Evolutionary conservation across 441 rosid species (phyloP).

Genomic region (Populus hybrid): DNA sequence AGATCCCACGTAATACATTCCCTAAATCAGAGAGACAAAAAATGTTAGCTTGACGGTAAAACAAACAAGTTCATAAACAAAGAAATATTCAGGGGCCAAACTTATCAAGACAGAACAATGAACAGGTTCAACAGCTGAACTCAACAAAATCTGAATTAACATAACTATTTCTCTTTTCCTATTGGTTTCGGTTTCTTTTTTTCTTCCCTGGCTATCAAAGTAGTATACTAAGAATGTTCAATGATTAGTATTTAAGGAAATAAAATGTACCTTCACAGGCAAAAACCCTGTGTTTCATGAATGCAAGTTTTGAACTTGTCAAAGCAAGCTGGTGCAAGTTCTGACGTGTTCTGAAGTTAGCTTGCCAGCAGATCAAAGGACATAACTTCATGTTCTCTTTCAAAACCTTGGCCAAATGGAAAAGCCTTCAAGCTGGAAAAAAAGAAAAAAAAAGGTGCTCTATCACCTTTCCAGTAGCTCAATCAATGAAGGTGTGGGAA

Average conservation of each 20-base stretch:
- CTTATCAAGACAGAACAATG: background rate
- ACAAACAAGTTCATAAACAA: background rate
- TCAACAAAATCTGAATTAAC: background rate
- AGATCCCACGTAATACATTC: background rate
- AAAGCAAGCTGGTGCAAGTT: slow-evolving; percentile 9
- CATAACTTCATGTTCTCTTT: background rate
- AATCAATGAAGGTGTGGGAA: slow-evolving; percentile 31
- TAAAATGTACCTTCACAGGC: slow-evolving; percentile 13
- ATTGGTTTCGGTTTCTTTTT: background rate
- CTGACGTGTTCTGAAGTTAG: background rate
- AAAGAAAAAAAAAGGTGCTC: background rate
- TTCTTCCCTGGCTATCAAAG: background rate
- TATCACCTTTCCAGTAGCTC: slow-evolving; percentile 4
- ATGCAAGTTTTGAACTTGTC: background rate
- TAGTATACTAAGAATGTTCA: background rate
- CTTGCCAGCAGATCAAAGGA: background rate
- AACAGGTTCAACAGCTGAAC: slow-evolving; percentile 14
- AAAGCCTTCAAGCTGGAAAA: background rate
- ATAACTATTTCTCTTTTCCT: background rate
- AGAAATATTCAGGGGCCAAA: background rate
- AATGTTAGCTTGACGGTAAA: background rate
- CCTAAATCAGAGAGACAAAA: background rate
- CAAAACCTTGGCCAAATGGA: background rate
- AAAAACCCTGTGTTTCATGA: background rate
- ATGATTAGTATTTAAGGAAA: slow-evolving; percentile 3